Evolutionary conservation across 768 basidiomycete species (phyloP), one percentile per base, ranked within the genome.

Genomic region (Mycena vulgaris): DNA sequence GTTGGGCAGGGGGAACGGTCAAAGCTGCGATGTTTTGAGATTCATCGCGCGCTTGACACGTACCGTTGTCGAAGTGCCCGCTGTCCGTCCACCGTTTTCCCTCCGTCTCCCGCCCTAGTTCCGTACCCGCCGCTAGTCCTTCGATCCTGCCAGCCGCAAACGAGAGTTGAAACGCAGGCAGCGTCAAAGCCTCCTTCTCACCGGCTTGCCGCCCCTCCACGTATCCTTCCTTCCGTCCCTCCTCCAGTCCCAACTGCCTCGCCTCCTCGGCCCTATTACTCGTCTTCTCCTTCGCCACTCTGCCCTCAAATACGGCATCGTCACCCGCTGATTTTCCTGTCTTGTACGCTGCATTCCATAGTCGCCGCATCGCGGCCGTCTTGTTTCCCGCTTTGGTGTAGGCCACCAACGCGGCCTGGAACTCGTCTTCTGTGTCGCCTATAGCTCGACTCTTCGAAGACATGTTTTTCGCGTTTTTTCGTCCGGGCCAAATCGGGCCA

Each of bases 351-450:
- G 37, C 28, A 30, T 59, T 59, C 58, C 58, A 59, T 28, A 59
- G 42, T 47, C 40, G 58, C 42, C 40, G 58, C 58, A 59, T 59
- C 42, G 40, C 28, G 40, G 30, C 42, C 42, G 40, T 59, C 58
- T 59, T 59, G 58, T 59, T 59, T 10, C 40, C 40, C 23, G 39
- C 57, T 39, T 58, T 58, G 57, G 57, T 40, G 57, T 58, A 58
- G 42, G 57, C 27, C 27, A 21, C 57, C 57, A 58, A 58, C 6
- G 39, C 57, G 39, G 40, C 58, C 40, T 58, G 57, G 25, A 58
- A 42, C 35, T 39, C 39, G 27, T 40, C 25, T 21, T 58, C 57
- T 28, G 57, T 58, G 40, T 58, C 33, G 37, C 57, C 57, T 27
- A 21, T 58, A 58, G 56, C 56, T 58, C 56, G 56, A 3, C 40